These are phyloP conservation scores for Guyanaporus albipodus DNA, from an alignment of 768 basidiomycete species.

Conservation along the genomic window DNA sequence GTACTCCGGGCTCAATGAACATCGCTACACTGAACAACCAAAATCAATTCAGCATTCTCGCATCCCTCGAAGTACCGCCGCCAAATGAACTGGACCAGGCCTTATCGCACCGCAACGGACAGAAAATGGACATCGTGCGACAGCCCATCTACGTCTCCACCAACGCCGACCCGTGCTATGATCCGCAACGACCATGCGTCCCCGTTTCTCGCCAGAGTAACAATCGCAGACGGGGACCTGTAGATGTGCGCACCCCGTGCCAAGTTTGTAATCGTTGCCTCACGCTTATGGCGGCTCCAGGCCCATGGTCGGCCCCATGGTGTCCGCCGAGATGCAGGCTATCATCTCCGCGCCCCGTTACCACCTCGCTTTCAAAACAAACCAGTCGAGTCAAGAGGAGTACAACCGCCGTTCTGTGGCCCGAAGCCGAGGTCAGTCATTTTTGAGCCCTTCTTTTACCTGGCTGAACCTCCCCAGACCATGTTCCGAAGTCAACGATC, in stretches of 20 bases:
- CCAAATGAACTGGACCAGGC: background rate
- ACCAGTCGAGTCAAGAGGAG: background rate
- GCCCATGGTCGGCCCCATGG: background rate
- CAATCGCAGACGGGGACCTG: background rate
- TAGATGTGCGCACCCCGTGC: constrained; percentile 3
- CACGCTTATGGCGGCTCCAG: background rate
- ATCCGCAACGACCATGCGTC: background rate
- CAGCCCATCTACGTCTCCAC: background rate
- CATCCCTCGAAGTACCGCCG: background rate
- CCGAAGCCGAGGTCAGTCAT: constrained; percentile 7
- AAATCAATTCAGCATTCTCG: constrained; percentile 9
- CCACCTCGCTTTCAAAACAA: constrained; percentile 8
- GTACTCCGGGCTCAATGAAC: no score
- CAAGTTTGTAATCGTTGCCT: background rate
- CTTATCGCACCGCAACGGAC: background rate
- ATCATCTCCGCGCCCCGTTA: background rate
- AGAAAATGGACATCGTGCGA: background rate
- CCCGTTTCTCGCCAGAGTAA: background rate
- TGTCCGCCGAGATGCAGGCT: background rate
- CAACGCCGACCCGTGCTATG: background rate
- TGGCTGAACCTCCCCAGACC: constrained; percentile 6
- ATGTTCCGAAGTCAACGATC: background rate
- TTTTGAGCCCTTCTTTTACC: no score
- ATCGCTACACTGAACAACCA: background rate
- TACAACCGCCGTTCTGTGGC: background rate